phyloP scores from a whole-genome alignment of 306 rosid genomes.

The Vigna unguiculata region DNA sequence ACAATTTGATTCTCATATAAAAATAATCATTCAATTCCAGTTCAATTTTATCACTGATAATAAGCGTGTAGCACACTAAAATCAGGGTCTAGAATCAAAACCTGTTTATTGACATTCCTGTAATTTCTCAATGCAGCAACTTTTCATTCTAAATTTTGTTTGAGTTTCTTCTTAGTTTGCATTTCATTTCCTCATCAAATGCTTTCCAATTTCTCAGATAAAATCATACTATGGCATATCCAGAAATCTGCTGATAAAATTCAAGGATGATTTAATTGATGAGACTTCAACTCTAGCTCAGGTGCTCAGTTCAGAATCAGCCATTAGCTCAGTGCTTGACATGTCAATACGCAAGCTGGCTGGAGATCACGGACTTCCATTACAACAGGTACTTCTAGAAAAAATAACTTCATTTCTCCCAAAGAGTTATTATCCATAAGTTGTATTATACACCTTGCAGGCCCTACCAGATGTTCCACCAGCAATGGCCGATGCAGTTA shows the following conservation, averaged over 20 bases:
- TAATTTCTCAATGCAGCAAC: neutral
- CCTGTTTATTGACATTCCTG: neutral
- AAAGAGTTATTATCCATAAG: neutral
- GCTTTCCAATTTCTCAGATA: slow-evolving; percentile 63
- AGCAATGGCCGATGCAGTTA: slow-evolving; percentile 94
- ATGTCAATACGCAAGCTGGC: slow-evolving; percentile 91
- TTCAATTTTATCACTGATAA: neutral
- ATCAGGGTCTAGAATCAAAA: neutral
- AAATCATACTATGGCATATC: slow-evolving; percentile 93
- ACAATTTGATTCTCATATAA: slow-evolving; percentile 20
- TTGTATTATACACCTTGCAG: slow-evolving; percentile 54
- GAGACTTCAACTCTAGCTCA: slow-evolving; percentile 85
- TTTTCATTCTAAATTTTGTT: neutral
- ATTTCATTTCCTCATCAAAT: slow-evolving; percentile 16
- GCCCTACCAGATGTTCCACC: slow-evolving; percentile 96
- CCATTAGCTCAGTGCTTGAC: slow-evolving; percentile 90
- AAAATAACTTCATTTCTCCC: slow-evolving; percentile 1
- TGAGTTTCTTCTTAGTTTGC: slow-evolving; percentile 14
- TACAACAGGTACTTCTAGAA: slow-evolving; percentile 77
- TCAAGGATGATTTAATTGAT: slow-evolving; percentile 86
- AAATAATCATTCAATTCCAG: neutral
- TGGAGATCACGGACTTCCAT: slow-evolving; percentile 94
- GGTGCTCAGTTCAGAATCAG: slow-evolving; percentile 88
- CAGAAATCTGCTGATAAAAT: slow-evolving; percentile 87
- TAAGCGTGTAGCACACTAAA: neutral